Evolutionary conservation across 257 asterid species (phyloP).

Genomic region (Fraxinus americana): DNA sequence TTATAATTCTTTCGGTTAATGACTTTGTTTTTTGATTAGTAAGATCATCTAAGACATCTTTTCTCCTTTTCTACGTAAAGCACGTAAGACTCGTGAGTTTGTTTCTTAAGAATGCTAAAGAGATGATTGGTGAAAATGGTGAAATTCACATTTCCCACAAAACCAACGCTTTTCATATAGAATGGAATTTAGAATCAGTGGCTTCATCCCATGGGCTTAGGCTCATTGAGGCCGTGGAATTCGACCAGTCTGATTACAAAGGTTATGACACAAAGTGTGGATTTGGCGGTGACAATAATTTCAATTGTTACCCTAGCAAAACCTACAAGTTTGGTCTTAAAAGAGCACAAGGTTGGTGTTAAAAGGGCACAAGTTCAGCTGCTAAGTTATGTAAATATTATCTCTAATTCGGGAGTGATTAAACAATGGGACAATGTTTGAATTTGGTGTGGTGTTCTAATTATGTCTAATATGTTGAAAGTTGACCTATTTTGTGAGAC

Average conservation of each 20-base stretch:
- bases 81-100: constrained; percentile 30
- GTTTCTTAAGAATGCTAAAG: constrained; percentile 39
- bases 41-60: not conserved
- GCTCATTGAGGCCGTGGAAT: constrained; percentile 11
- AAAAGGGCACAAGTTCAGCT: no score
- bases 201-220: constrained; percentile 14
- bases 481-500: not conserved
- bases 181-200: constrained; percentile 18
- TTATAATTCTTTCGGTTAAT: no score
- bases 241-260: constrained; percentile 8
- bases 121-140: constrained; percentile 25
- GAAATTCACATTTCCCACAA: constrained; percentile 34
- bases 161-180: constrained; percentile 6
- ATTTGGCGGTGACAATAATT: constrained; percentile 27
- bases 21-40: not conserved
- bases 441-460: not conserved
- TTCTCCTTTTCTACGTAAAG: constrained; percentile 6
- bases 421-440: constrained; percentile 15
- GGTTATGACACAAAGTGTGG: constrained; percentile 26
- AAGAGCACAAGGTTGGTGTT: not conserved
- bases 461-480: not conserved
- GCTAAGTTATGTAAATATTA: not conserved
- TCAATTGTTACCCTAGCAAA: constrained; percentile 25
- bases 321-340: constrained; percentile 28
- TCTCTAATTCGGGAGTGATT: not conserved